Evolutionary conservation across 495 filamentous ascomycete species (phyloP).

Genomic region (Ramalina intermedia): DNA sequence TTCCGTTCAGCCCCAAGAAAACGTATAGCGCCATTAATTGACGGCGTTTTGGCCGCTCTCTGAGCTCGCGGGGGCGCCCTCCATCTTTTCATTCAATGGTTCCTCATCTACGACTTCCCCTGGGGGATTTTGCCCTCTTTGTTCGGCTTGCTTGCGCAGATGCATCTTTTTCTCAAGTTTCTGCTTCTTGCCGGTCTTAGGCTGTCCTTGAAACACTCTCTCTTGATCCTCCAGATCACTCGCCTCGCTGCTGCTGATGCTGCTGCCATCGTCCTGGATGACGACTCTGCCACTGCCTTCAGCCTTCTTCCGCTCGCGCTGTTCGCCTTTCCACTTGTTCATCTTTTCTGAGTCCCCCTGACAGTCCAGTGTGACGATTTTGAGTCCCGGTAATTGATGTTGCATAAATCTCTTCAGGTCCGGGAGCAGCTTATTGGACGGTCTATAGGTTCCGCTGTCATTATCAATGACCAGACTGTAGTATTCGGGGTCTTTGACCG

Average conservation of each 20-base stretch:
- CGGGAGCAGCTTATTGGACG: constrained; percentile 58
- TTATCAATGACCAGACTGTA: constrained; percentile 93
- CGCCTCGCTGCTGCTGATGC: constrained; percentile 61
- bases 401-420: constrained; percentile 53
- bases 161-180: constrained; percentile 8
- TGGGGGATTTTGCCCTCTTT: constrained; percentile 3
- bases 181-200: constrained; percentile 8
- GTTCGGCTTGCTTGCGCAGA: constrained; percentile 5
- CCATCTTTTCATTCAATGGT: neutral
- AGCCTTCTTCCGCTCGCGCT: constrained; percentile 49
- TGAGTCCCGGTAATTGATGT: constrained; percentile 57
- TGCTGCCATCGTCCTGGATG: constrained; percentile 45
- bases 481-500: constrained; percentile 42
- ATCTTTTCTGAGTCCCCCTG: constrained; percentile 47
- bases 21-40: no score
- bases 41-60: no score
- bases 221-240: constrained; percentile 48
- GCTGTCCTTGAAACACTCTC: constrained; percentile 25
- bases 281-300: constrained; percentile 48
- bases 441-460: constrained; percentile 84
- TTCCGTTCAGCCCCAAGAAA: no score
- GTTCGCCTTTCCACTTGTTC: constrained; percentile 45
- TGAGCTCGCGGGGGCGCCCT: no score
- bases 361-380: constrained; percentile 55
- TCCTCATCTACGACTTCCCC: neutral